phyloP scores from a whole-genome alignment of 305 asterid species.

The Ilex paraguariensis region DNA sequence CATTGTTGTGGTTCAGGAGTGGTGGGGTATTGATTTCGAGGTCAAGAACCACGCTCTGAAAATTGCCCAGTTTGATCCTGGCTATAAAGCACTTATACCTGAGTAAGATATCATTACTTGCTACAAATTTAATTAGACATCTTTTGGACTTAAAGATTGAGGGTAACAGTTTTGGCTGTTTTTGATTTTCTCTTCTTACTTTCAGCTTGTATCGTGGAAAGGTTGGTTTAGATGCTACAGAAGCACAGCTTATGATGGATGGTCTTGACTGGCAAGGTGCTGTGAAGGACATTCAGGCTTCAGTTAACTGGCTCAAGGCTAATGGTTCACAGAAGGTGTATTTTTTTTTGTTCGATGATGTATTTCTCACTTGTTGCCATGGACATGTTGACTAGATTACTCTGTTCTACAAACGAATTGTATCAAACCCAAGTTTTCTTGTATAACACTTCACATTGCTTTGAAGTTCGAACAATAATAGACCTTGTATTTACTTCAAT shows the following conservation, averaged over 20 bases:
- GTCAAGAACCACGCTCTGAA: constrained; percentile 89
- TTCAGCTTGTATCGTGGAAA: constrained; percentile 83
- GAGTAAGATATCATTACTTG: constrained; percentile 49
- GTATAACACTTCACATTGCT: no score
- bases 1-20: constrained; percentile 89
- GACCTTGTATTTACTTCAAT: no score
- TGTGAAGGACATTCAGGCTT: constrained; percentile 87
- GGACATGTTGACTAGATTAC: no score
- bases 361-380: no score
- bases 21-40: constrained; percentile 99
- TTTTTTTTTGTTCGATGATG: neutral
- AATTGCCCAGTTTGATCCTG: constrained; percentile 68
- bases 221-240: constrained; percentile 91
- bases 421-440: no score
- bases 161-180: constrained; percentile 2
- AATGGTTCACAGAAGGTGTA: constrained; percentile 86
- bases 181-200: constrained; percentile 5
- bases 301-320: constrained; percentile 84
- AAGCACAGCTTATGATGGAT: constrained; percentile 94
- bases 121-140: no score
- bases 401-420: no score
- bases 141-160: neutral
- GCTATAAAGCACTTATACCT: constrained; percentile 84
- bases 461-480: no score
- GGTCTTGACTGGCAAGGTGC: constrained; percentile 98